Evolutionary conservation across 306 rosid genomes (phyloP).

Genomic region (Vicia sativa): DNA sequence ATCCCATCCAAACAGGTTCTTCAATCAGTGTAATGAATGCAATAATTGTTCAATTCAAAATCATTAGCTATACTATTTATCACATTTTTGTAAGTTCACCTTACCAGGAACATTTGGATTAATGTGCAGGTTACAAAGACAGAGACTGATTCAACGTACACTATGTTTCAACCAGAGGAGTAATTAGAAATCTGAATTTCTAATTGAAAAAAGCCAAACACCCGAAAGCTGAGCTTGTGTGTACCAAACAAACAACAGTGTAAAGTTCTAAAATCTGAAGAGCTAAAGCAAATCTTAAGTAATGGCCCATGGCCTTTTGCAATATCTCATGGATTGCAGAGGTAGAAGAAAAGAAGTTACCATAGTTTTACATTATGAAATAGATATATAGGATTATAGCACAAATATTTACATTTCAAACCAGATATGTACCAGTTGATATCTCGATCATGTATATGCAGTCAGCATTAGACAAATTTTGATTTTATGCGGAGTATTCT

Average conservation of each 20-base stretch:
- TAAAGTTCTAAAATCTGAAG: slow-evolving; percentile 29
- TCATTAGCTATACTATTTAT: background rate
- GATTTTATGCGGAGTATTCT: slow-evolving; percentile 35
- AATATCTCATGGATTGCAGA: slow-evolving; percentile 37
- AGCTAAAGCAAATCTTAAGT: slow-evolving; percentile 36
- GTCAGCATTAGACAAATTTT: slow-evolving; percentile 32
- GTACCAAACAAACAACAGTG: slow-evolving; percentile 26
- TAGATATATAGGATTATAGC: slow-evolving; percentile 28
- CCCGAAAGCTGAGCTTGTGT: slow-evolving; percentile 39
- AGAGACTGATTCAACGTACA: slow-evolving; percentile 68
- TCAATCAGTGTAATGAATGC: no score
- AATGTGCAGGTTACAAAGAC: slow-evolving; percentile 86
- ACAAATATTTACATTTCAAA: slow-evolving; percentile 30
- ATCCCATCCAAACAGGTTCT: no score
- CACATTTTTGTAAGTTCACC: slow-evolving; percentile 36
- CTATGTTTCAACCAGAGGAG: slow-evolving; percentile 64
- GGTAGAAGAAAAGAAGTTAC: slow-evolving; percentile 35
- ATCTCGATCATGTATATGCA: slow-evolving; percentile 42
- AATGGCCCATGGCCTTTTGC: slow-evolving; percentile 41
- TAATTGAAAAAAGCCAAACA: slow-evolving; percentile 33
- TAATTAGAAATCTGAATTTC: slow-evolving; percentile 41
- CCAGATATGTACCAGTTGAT: slow-evolving; percentile 42
- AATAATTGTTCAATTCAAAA: no score
- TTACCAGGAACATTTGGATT: slow-evolving; percentile 23
- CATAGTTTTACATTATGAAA: slow-evolving; percentile 31